phyloP scores from a whole-genome alignment of 306 rosid species.

The Hylodesmum podocarpum region DNA sequence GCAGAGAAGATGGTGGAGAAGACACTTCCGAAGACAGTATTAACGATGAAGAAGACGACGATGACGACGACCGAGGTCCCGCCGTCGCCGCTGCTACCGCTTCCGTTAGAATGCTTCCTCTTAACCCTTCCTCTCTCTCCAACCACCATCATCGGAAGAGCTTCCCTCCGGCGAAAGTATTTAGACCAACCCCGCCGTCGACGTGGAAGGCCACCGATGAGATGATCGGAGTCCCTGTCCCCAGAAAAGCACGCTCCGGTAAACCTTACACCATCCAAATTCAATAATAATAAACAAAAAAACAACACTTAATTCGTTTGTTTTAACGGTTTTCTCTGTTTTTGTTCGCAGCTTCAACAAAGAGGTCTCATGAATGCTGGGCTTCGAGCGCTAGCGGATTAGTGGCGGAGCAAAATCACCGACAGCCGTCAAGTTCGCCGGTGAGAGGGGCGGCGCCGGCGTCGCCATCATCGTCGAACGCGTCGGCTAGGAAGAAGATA shows the following conservation, averaged over 20 bases:
- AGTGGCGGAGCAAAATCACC: slow-evolving; percentile 58
- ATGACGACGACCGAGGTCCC: slow-evolving; percentile 55
- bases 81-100: slow-evolving; percentile 37
- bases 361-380: slow-evolving; percentile 95
- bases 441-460: slow-evolving; percentile 69
- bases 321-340: neutral
- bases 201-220: slow-evolving; percentile 92
- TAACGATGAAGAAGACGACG: slow-evolving; percentile 81
- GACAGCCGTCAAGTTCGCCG: slow-evolving; percentile 81
- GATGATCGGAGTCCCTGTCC: slow-evolving; percentile 92
- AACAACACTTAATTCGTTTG: neutral
- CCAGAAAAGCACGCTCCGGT: slow-evolving; percentile 98
- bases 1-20: slow-evolving; percentile 78
- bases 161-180: slow-evolving; percentile 74
- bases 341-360: slow-evolving; percentile 64
- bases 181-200: slow-evolving; percentile 60
- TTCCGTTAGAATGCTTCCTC: slow-evolving; percentile 85
- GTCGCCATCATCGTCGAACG: slow-evolving; percentile 86
- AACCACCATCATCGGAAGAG: slow-evolving; percentile 73
- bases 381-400: slow-evolving; percentile 62
- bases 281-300: too few relatives aligned
- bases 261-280: neutral
- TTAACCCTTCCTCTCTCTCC: slow-evolving; percentile 58
- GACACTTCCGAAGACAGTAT: slow-evolving; percentile 91
- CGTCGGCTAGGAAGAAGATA: slow-evolving; percentile 70